phyloP scores from a whole-genome alignment of 106 monocot genomes.

The Gastrodia elata region DNA sequence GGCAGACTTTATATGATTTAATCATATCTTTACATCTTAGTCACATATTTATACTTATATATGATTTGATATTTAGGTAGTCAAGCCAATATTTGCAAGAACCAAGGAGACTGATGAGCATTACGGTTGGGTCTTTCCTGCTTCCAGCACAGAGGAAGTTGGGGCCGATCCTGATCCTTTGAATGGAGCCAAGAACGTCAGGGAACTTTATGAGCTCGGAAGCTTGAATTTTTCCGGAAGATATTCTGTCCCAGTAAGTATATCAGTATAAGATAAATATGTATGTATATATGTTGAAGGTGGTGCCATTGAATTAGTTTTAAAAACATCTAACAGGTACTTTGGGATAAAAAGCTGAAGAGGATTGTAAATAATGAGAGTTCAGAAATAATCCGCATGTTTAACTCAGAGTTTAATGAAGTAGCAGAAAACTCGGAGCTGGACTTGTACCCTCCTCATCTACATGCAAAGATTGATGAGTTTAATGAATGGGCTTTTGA shows the following conservation, averaged over 20 bases:
- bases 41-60: neutral
- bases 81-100: slow-evolving; percentile 80
- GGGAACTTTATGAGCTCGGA: slow-evolving; percentile 80
- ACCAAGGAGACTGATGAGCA: slow-evolving; percentile 84
- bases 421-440: slow-evolving; percentile 65
- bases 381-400: slow-evolving; percentile 82
- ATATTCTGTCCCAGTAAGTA: slow-evolving; percentile 86
- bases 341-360: slow-evolving; percentile 93
- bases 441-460: slow-evolving; percentile 66
- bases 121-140: slow-evolving; percentile 86
- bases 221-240: slow-evolving; percentile 79
- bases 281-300: neutral
- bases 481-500: slow-evolving; percentile 87
- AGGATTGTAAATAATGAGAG: slow-evolving; percentile 94
- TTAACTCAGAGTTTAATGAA: slow-evolving; percentile 83
- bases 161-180: slow-evolving; percentile 66
- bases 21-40: neutral
- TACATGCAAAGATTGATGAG: slow-evolving; percentile 56
- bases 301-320: neutral
- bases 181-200: slow-evolving; percentile 68
- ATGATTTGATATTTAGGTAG: slow-evolving; percentile 31
- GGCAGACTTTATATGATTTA: neutral
- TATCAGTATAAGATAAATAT: neutral
- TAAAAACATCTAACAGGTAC: slow-evolving; percentile 40
- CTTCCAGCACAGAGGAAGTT: slow-evolving; percentile 45